These are phyloP conservation scores for Knufia fluminis DNA, from an alignment of 2,329 filamentous ascomycete species.

Conservation along the genomic window DNA sequence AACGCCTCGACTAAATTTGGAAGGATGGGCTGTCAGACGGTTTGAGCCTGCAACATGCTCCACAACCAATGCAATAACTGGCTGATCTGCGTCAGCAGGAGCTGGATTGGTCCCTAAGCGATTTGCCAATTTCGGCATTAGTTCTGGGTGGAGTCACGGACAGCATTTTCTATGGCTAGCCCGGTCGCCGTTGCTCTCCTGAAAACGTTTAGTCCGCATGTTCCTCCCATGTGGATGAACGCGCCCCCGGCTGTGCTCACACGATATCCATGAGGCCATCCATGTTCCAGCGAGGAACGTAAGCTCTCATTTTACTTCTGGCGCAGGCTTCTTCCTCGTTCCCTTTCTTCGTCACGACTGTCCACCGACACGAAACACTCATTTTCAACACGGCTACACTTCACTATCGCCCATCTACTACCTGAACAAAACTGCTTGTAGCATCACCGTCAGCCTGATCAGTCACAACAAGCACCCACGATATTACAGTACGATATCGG, in stretches of 20 bases:
- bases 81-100: neutral
- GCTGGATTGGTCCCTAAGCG: neutral
- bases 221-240: neutral
- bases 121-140: neutral
- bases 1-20: neutral
- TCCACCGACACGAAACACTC: neutral
- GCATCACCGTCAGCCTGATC: neutral
- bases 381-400: neutral
- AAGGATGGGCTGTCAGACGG: neutral
- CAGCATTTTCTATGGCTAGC: neutral
- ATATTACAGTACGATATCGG: neutral
- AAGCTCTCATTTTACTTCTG: neutral
- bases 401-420: neutral
- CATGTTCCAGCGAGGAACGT: neutral
- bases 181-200: neutral
- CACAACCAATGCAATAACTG: neutral
- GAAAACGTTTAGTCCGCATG: neutral
- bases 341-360: neutral
- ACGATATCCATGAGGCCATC: neutral
- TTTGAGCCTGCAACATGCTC: neutral
- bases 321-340: neutral
- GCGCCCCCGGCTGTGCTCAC: neutral
- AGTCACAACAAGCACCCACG: neutral
- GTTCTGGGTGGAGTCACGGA: neutral
- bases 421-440: neutral